A percentile compares a stretch with the other conserved stretches of the same genome.
Conservation (phyloP, 192 early-diverging fungal genomes). For the Coemansia sp. region DNA sequence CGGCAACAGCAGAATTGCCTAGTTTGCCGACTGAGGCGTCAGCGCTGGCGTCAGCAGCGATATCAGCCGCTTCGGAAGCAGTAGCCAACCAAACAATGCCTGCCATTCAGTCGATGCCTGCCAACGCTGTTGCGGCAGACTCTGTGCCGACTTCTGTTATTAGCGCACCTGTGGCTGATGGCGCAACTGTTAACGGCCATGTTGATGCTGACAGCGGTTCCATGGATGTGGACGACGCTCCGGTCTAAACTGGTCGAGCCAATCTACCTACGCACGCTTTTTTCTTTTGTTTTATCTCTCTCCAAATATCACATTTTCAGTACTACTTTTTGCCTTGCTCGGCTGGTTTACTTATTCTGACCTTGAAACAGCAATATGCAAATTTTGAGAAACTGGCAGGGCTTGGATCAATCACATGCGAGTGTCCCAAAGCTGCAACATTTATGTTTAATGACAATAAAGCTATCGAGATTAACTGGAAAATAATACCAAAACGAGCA, state of each 20-base stretch:
- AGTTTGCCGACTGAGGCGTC: background rate
- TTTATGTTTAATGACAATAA: background rate
- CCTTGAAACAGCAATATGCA: background rate
- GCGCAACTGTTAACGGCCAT: background rate
- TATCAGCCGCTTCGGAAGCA: conserved; percentile 1
- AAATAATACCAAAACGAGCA: background rate
- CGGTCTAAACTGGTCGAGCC: background rate
- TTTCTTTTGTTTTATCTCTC: background rate
- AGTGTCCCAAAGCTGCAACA: background rate
- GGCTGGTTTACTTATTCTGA: background rate
- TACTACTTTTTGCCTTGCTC: background rate
- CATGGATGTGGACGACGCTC: conserved; percentile 14
- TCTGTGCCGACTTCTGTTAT: background rate
- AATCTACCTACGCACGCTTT: background rate
- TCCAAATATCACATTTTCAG: background rate
- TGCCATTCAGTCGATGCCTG: background rate
- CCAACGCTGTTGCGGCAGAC: background rate
- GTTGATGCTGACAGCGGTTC: background rate
- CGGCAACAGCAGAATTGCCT: background rate
- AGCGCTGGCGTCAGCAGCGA: background rate
- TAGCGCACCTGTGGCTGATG: background rate
- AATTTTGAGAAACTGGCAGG: background rate
- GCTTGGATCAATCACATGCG: background rate
- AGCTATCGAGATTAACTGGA: background rate
- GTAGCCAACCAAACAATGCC: conserved; percentile 1